Percentiles rank a stretch among this genome's conserved stretches.
These are phyloP conservation scores for Erythrophleum ivorense DNA, from an alignment of 331 rosid genomes.

Conservation along the genomic window DNA sequence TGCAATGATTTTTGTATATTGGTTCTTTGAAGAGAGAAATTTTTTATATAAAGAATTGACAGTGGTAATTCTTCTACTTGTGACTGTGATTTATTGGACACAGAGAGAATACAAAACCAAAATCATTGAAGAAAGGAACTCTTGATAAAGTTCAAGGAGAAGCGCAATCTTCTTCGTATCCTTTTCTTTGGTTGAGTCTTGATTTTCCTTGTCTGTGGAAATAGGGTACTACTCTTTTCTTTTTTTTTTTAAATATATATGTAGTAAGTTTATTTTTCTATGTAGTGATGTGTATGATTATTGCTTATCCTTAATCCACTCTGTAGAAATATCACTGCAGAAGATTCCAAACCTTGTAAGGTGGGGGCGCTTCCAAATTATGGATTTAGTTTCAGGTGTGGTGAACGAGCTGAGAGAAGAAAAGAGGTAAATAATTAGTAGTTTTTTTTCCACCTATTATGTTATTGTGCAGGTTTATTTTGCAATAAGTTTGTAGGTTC, in stretches of 20 bases:
- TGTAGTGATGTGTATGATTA: conserved; percentile 23
- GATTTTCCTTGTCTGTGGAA: conserved; percentile 20
- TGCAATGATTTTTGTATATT: not conserved
- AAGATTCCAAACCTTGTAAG: conserved; percentile 64
- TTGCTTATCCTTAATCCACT: conserved; percentile 57
- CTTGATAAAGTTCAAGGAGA: conserved; percentile 61
- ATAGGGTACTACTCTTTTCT: conserved; percentile 18
- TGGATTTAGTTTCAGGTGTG: conserved; percentile 92
- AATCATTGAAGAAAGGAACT: conserved; percentile 58
- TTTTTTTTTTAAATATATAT: conserved; percentile 7
- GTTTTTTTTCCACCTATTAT: conserved; percentile 11
- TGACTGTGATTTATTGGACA: conserved; percentile 38
- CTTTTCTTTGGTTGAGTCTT: conserved; percentile 43
- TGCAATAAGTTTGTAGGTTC: conserved; percentile 24
- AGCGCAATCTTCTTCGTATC: conserved; percentile 74
- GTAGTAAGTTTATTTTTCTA: conserved; percentile 6
- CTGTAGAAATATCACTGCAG: conserved; percentile 58
- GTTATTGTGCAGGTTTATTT: conserved; percentile 24
- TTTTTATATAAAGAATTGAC: conserved; percentile 6
- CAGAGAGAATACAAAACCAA: conserved; percentile 76
- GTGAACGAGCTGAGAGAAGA: conserved; percentile 94
- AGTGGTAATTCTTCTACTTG: conserved; percentile 27
- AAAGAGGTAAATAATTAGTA: conserved; percentile 66
- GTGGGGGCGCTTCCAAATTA: conserved; percentile 80
- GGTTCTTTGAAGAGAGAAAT: conserved; percentile 3